phyloP scores from a whole-genome alignment of 345 rosid genomes.

The Heritiera fomes region DNA sequence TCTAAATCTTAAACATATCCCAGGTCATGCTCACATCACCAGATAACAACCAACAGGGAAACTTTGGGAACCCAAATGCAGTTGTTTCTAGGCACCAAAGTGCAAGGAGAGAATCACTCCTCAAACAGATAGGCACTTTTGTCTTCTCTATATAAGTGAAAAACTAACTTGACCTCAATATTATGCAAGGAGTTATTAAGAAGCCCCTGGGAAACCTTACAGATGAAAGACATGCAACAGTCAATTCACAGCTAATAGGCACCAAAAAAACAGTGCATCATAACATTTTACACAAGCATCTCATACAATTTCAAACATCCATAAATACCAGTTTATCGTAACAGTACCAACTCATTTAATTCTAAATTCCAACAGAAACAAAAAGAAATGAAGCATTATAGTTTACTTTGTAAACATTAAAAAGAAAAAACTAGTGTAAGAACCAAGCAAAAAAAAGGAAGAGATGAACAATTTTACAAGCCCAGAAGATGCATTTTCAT shows the following conservation, averaged over 20 bases:
- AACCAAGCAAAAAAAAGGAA: constrained; percentile 1
- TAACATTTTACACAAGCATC: background rate
- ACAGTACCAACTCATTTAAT: background rate
- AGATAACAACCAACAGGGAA: background rate
- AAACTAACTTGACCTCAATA: constrained; percentile 2
- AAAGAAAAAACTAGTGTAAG: background rate
- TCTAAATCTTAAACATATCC: background rate
- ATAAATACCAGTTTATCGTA: background rate
- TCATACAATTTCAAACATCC: background rate
- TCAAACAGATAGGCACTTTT: background rate
- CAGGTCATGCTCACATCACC: background rate
- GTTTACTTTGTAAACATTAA: background rate
- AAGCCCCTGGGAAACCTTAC: background rate
- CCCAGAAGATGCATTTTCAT: background rate
- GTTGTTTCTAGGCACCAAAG: background rate
- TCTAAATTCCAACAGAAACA: background rate
- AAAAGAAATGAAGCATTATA: background rate
- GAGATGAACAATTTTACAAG: background rate
- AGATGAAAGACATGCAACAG: constrained; percentile 9
- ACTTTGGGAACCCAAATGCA: background rate
- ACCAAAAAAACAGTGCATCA: background rate
- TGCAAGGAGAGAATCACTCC: background rate
- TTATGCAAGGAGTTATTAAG: background rate
- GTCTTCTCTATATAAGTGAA: background rate
- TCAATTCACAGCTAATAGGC: background rate